Base-by-base conservation (phyloP, 2,329 filamentous ascomycete species). In the Cercospora zeae-maydis region DNA sequence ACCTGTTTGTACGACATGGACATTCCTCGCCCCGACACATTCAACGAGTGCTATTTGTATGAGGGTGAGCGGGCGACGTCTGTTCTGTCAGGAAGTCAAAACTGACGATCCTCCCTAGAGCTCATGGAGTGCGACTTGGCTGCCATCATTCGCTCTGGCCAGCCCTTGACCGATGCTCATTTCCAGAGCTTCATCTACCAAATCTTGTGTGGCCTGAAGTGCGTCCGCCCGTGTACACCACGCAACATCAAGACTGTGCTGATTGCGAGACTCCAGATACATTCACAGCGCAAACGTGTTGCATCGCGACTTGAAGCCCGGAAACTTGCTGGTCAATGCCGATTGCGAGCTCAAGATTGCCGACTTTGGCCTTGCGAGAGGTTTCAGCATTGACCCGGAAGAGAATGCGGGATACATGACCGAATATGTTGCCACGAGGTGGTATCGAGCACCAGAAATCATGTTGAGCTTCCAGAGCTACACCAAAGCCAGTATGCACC, bases 101-200 rank as follows among this genome's bases (percentile, higher is more conserved):
- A 31, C 47, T 60, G 56, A 58, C 30, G 10, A 42, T 13, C 13
- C 21, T 5, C 27, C 24, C 0, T 75, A 97, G 95, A 99, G 80
- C 84, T 99, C 78, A 99, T 99, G 95, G 95, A 99, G 77, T 98
- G 95, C 81, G 95, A 99, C 80, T 80, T 99, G 76, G 95, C 95
- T 33, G 95, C 95, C 69, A 99, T 99, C 77, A 98, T 99, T 73
- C 88, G 95, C 70, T 98, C 93, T 45, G 95, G 95, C 66, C 95
- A 99, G 78, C 93, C 95, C 53, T 83, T 99, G 76, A 99, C 95
- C 74, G 95, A 99, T 76, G 95, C 95, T 60, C 95, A 99, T 79
- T 99, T 99, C 83, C 95, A 99, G 80, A 98, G 95, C 58, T 99
- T 99, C 81, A 97, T 99, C 80, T 99, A 99, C 83, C 95, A 99